phyloP scores from a whole-genome alignment of 2,329 filamentous ascomycete species.

The Paramyrothecium roridum region DNA sequence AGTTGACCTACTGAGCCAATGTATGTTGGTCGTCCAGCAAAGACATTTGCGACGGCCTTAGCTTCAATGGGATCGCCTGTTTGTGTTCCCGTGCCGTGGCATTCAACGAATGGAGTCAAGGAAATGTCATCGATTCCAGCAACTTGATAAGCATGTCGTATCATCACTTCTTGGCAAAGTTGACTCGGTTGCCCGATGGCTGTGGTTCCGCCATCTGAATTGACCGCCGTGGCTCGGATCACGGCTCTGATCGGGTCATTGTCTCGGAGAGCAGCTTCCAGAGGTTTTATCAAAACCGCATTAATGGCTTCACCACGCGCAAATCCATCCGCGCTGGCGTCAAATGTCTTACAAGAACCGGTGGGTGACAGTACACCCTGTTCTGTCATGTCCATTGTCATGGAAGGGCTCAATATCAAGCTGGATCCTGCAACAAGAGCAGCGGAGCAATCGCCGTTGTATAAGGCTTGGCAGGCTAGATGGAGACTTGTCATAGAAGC shows the following conservation, averaged over 20 bases:
- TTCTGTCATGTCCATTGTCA: slow-evolving; percentile 12
- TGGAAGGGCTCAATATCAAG: slow-evolving; percentile 21
- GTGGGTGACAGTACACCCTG: slow-evolving; percentile 10
- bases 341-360: slow-evolving; percentile 24
- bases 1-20: slow-evolving; percentile 4
- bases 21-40: slow-evolving; percentile 4
- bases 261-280: slow-evolving; percentile 20
- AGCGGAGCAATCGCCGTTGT: slow-evolving; percentile 24
- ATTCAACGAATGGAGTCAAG: slow-evolving; percentile 32
- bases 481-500: slow-evolving; percentile 23
- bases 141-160: slow-evolving; percentile 6
- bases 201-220: slow-evolving; percentile 4
- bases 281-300: slow-evolving; percentile 24
- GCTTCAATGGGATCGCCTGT: slow-evolving; percentile 11
- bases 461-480: slow-evolving; percentile 19
- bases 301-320: slow-evolving; percentile 24
- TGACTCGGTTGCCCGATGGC: slow-evolving; percentile 4
- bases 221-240: slow-evolving; percentile 11
- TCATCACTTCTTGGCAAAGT: slow-evolving; percentile 4
- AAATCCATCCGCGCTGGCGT: slow-evolving; percentile 27
- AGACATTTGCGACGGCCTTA: slow-evolving; percentile 4
- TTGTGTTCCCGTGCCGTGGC: slow-evolving; percentile 13
- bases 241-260: slow-evolving; percentile 12
- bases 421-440: slow-evolving; percentile 32
- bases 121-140: slow-evolving; percentile 17